Evolutionary conservation across 2,329 filamentous ascomycete species (phyloP), one percentile per base, ranked within the genome.

Genomic region (Achaetomium macrosporum): DNA sequence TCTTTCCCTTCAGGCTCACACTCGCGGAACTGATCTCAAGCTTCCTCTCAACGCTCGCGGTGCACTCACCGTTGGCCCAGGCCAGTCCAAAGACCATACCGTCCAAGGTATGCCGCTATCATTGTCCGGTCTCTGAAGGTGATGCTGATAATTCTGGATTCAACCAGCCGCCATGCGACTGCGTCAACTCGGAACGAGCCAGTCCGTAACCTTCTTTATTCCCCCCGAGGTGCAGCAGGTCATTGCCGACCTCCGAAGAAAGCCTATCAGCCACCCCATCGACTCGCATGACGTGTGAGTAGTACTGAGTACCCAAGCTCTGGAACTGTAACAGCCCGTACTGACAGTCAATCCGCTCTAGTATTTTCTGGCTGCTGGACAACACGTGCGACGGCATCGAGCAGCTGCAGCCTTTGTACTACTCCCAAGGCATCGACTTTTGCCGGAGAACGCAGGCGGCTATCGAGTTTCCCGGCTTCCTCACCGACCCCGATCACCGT

Each of bases 181-280:
- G 0, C 73, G 84, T 1, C 77, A 85, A 42, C 68, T 88, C 0
- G 69, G 67, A 0, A 70, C 73, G 0, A 78, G 77, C 0, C 82
- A 87, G 51, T 77, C 76, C 0, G 63, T 86, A 0, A 66, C 68
- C 8, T 79, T 84, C 45, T 73, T 82, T 17, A 74, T 77, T 0
- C 80, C 82, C 0, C 78, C 76, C 0, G 82, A 86, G 60, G 82
- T 85, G 0, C 73, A 84, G 33, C 77, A 81, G 29, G 83, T 76
- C 55, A 84, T 87, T 31, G 59, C 77, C 0, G 77, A 83, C 51
- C 47, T 75, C 0, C 63, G 69, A 13, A 53, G 61, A 0, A 72
- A 74, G 43, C 56, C 42, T 0, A 19, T 47, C 0, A 29, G 36
- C 0, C 61, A 67, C 8, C 5, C 3, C 0, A 53, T 77, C 1